Base-by-base conservation (phyloP, 2,329 filamentous ascomycete species). In the Fusarium sp. region DNA sequence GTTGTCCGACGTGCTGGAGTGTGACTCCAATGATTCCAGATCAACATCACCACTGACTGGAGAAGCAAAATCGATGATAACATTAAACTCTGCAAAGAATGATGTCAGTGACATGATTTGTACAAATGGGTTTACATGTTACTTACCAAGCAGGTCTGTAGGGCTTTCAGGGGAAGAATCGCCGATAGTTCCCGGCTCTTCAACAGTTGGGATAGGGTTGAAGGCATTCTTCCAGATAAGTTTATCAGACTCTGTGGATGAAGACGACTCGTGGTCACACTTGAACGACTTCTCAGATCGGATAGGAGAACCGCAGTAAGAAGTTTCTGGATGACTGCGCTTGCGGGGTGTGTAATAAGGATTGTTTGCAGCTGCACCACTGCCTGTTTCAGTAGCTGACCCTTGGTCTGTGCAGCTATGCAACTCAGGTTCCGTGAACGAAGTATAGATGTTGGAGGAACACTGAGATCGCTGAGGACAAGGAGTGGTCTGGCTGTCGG, bases 271-370 rank as follows among this genome's bases (percentile, higher is more conserved):
- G 25, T 51, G 24, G 10, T 46, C 62, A 24, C 34, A 25, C 27
- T 67, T 67, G 1, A 32, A 20, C 3, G 62, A 69, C 40, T 58
- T 51, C 41, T 66, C 65, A 16, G 69, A 72, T 41, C 57, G 29
- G 15, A 12, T 18, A 27, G 67, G 45, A 32, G 64, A 60, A 34
- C 27, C 45, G 32, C 56, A 63, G 16, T 48, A 63, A 12, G 64
- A 41, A 32, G 69, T 53, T 9, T 46, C 59, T 11, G 70, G 57
- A 40, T 67, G 70, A 20, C 47, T 49, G 12, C 58, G 65, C 43
- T 71, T 71, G 38, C 74, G 70, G 38, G 78, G 76, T 24, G 73
- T 74, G 41, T 80, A 80, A 58, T 80, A 80, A 2, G 79, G 82
- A 70, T 77, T 78, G 67, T 45, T 77, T 64, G 46, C 76, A 63